Evolutionary conservation across 108 stramenopile species (phyloP), one percentile per base, ranked within the genome.

Genomic region (Hondaea fermentalgiana): DNA sequence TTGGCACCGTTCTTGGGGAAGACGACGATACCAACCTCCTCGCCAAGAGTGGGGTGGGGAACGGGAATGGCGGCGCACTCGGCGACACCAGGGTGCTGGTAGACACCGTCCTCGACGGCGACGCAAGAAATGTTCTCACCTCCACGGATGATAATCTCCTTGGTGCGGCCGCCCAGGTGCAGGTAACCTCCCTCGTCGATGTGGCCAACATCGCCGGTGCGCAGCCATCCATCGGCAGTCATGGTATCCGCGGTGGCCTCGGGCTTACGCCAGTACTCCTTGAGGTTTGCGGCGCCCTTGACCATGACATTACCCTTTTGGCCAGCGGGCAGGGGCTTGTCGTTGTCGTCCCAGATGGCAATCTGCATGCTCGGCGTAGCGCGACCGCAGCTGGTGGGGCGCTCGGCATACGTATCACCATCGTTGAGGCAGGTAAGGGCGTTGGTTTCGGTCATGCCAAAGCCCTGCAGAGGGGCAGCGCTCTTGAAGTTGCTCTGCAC

Each of bases 141-240:
- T 14, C 90, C 90, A 23, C 90, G 90, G 23, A 88, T 90, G 59
- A 90, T 88, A 12, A 90, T 87, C 44, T 90, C 90, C 83, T 90
- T 90, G 10, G 72, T 42, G 44, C 96, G 95, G 42, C 96, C 96
- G 42, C 95, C 95, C 71, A 97, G 96, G 90, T 96, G 95, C 90
- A 97, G 94, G 76, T 95, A 95, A 5, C 95, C 95, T 53, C 90
- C 72, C 12, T 91, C 90, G 90, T 97, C 96, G n/a, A 97, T 55
- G 58, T 89, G 90, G 88, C 96, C 96, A 88, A 94, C 94, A 83
- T 97, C 96, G 60, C 96, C 96, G n/a, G 96, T 97, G 69, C 95
- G 92, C 8, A 97, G 93, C 92, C 93, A 97, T 87, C 95, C 95
- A 88, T 95, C 95, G n/a, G 92, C 95, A 2, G 95, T 95, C 35